Evolutionary conservation across 768 basidiomycete genomes (phyloP), one percentile per base, ranked within the genome.

Genomic region (Tylopilus felleus): DNA sequence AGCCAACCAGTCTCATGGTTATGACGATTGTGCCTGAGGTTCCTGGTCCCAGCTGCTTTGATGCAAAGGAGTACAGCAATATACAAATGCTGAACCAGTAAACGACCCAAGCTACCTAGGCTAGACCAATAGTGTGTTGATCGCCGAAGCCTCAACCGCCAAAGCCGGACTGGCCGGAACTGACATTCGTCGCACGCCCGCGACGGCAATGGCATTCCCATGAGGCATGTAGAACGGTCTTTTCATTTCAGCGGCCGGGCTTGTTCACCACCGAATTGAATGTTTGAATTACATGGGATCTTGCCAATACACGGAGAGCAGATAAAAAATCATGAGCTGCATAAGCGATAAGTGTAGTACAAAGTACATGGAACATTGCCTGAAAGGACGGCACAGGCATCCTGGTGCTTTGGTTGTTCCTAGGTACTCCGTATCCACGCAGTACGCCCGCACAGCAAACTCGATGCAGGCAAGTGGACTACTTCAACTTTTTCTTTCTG

Each of bases 401-500:
- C 36, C 40, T 41, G 27, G 41, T 28, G 35, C 5, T 47, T 48
- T 48, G 39, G 38, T 51, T 44, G 55, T 43, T 46, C 36, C 42
- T 48, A 49, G 42, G 53, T 59, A 58, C 62, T 47, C 44, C 29
- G 49, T 56, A 53, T 48, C 58, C 50, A 51, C 49, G 29, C 38
- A 7, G 31, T 9, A 33, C 8, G 12, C 31, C 31, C 14, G 8
- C 13, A 33, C 16, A 33, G 33, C 33, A 33, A 33, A 12, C 5
- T 16, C 33, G 14, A 14, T 33, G 33, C 13, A 33, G 12, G 33
- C 33, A 33, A 62, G 42, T 55, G 33, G 59, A 82, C 82, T 88
- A 90, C 85, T 93, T 94, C 75, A 93, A 80, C 80, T 95, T 96
- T 84, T 96, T 95, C 86, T 96, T 96, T 56, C 88, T 90, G 66